Conservation (phyloP, 331 rosid genomes). For the Saraca asoca region DNA sequence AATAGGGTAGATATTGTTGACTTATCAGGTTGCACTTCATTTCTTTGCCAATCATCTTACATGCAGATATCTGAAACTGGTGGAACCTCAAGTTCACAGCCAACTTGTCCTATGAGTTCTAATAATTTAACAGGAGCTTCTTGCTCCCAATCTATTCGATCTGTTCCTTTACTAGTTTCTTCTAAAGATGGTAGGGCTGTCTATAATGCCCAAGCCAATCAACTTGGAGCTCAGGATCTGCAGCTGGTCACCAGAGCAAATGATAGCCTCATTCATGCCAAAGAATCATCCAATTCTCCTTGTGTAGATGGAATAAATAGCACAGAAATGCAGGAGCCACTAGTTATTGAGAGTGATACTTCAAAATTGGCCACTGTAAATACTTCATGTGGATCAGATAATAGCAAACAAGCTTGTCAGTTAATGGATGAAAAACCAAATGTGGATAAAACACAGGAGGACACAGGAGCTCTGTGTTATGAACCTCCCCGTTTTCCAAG, state of each 20-base stretch:
- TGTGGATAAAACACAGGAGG: slow-evolving; percentile 53
- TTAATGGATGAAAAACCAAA: slow-evolving; percentile 43
- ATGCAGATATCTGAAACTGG: slow-evolving; percentile 44
- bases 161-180: slow-evolving; percentile 42
- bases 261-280: slow-evolving; percentile 56
- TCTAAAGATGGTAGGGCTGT: slow-evolving; percentile 49
- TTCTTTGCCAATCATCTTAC: slow-evolving; percentile 50
- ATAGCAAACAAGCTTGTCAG: slow-evolving; percentile 42
- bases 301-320: slow-evolving; percentile 37
- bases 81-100: slow-evolving; percentile 44
- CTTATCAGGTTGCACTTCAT: slow-evolving; percentile 52
- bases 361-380: slow-evolving; percentile 69
- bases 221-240: slow-evolving; percentile 52
- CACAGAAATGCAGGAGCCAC: slow-evolving; percentile 50
- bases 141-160: slow-evolving; percentile 49
- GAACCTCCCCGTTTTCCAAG: slow-evolving; percentile 98
- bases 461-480: slow-evolving; percentile 71
- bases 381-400: slow-evolving; percentile 58
- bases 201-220: slow-evolving; percentile 49
- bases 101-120: slow-evolving; percentile 44
- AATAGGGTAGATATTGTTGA: slow-evolving; percentile 38
- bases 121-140: slow-evolving; percentile 44
- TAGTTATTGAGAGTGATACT: slow-evolving; percentile 46
- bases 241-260: slow-evolving; percentile 51
- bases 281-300: slow-evolving; percentile 54